Evolutionary conservation across 2,329 filamentous ascomycete genomes (phyloP), one percentile per base, ranked within the genome.

Genomic region (Conoideocrella luteorostrata): DNA sequence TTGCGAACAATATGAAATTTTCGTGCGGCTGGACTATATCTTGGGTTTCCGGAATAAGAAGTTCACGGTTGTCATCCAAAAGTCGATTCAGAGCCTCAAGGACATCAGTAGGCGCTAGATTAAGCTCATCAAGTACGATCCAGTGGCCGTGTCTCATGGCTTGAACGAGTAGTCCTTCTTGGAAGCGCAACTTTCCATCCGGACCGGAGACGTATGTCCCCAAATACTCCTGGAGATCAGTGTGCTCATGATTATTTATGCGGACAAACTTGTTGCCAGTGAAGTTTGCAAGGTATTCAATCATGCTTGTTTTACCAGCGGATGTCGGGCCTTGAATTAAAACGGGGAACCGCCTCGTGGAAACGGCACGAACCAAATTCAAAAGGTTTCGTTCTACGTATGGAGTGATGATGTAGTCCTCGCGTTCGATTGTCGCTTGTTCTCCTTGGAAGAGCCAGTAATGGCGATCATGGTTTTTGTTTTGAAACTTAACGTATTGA

Each of bases 191-290:
- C 48, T 86, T 87, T 5, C 94, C 94, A 58, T 95, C 86, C 1
- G 81, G 67, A 20, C 84, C 86, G 2, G 93, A 96, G 1, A 95
- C 73, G 54, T 98, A 99, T 0, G 89, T 95, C 15, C 93, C 93
- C 5, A 99, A 70, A 57, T 99, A 99, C 60, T 99, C 94, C 63
- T 98, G 93, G 29, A 99, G 71, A 62, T 99, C 93, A 0, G 93
- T 98, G 58, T 98, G 93, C 60, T 99, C 94, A 64, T 99, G 93
- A 54, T 99, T 99, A 68, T 99, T 99, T 71, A 99, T 98, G 47
- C 93, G 82, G 34, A 98, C 89, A 59, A 97, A 98, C 58, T 87
- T 93, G 61, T 99, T 95, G 4, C 94, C 93, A 23, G 89, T 97
- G 44, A 87, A 85, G 57, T 95, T 93, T n/a, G 94, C 91, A 29